These are phyloP conservation scores for Nakazawaea holstii DNA, from an alignment of 805 yeast genomes.

Conservation along the genomic window DNA sequence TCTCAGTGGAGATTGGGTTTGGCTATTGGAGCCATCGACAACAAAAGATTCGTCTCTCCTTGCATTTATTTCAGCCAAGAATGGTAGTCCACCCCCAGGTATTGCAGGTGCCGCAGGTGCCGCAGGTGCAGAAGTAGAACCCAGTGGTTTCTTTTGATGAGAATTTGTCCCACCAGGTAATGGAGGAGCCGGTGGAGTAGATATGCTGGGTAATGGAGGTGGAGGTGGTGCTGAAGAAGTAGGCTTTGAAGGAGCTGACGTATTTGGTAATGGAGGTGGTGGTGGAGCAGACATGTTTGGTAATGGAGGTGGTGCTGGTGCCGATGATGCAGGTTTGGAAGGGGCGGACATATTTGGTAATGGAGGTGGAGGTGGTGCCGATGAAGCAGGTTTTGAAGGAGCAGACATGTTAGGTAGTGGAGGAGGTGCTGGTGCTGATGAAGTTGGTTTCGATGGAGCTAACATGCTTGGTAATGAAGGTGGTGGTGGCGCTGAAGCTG, in stretches of 20 bases:
- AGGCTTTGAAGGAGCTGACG: slow-evolving; percentile 9
- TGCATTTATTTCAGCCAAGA: slow-evolving; percentile 52
- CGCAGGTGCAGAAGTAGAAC: slow-evolving; percentile 9
- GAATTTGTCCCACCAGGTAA: slow-evolving; percentile 5
- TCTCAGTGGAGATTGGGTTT: slow-evolving; percentile 14
- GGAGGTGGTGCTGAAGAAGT: slow-evolving; percentile 20
- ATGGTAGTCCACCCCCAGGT: slow-evolving; percentile 44
- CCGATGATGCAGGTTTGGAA: slow-evolving; percentile 11
- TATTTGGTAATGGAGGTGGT: slow-evolving; percentile 16
- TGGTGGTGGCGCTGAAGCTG: slow-evolving; percentile 16
- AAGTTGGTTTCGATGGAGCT: too few relatives aligned
- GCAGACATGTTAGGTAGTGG: slow-evolving; percentile 8
- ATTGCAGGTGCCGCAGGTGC: slow-evolving; percentile 17
- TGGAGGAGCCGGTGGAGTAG: slow-evolving; percentile 24
- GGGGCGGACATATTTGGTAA: slow-evolving; percentile 15
- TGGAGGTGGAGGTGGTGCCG: slow-evolving; percentile 16
- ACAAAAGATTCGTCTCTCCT: slow-evolving; percentile 48
- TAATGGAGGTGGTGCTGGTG: slow-evolving; percentile 19
- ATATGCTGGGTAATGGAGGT: slow-evolving; percentile 9
- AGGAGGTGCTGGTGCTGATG: slow-evolving; percentile 16
- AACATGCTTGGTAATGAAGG: slow-evolving; percentile 16
- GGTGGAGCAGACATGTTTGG: slow-evolving; percentile 9
- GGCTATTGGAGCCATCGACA: slow-evolving; percentile 29
- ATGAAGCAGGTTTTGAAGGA: slow-evolving; percentile 12
- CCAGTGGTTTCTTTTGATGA: too few relatives aligned